Percentiles rank a stretch among this genome's conserved stretches.
phyloP scores from a whole-genome alignment of 495 filamentous ascomycete species.

The Podospora bellae-mahoneyi region DNA sequence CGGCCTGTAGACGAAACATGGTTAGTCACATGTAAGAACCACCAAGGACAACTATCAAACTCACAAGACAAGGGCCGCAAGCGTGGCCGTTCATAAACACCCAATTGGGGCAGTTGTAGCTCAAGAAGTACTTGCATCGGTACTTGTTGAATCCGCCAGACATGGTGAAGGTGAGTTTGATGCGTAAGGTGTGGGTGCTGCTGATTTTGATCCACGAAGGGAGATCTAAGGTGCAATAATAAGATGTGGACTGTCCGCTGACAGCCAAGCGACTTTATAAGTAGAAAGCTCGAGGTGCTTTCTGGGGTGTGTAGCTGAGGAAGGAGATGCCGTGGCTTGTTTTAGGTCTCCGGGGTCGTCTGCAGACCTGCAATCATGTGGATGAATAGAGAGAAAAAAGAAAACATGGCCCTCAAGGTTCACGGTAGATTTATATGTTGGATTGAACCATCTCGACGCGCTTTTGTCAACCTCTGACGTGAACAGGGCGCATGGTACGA shows the following conservation, averaged over 20 bases:
- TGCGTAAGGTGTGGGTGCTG: neutral
- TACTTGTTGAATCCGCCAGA: slow-evolving; percentile 59
- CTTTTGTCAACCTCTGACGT: slow-evolving; percentile 5
- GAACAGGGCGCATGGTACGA: slow-evolving; percentile 15
- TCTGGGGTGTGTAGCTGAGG: neutral
- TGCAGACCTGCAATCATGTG: neutral
- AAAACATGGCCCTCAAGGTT: neutral
- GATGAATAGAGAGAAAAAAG: neutral
- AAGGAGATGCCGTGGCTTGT: neutral
- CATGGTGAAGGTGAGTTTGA: slow-evolving; percentile 38
- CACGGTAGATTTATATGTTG: slow-evolving; percentile 8
- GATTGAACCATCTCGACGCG: slow-evolving; percentile 1
- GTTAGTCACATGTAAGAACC: neutral
- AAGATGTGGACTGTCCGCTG: slow-evolving; percentile 26
- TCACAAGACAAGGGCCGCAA: slow-evolving; percentile 56
- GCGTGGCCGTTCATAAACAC: slow-evolving; percentile 58
- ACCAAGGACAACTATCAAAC: slow-evolving; percentile 20
- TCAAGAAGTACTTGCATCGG: slow-evolving; percentile 59
- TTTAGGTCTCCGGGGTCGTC: neutral
- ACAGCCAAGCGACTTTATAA: slow-evolving; percentile 25
- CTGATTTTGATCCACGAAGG: neutral
- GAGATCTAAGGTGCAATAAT: neutral
- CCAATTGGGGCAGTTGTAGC: slow-evolving; percentile 58
- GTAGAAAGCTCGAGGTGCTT: neutral
- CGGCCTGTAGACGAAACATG: slow-evolving; percentile 30